Conservation (phyloP, 2,329 filamentous ascomycete genomes). For the Tolypocladium nubicola region DNA sequence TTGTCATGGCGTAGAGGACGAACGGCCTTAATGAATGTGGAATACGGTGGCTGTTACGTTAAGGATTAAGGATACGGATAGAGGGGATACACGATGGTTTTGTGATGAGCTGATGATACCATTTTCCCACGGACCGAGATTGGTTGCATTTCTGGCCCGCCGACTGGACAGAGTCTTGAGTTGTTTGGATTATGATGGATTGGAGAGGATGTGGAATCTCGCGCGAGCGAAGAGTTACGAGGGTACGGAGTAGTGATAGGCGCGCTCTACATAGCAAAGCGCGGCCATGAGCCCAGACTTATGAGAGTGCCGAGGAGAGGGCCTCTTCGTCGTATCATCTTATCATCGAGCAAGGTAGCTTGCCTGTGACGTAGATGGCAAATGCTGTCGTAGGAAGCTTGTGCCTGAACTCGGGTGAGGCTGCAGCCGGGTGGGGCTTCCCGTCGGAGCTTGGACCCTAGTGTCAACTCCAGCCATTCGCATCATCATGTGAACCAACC, state of each 20-base stretch:
- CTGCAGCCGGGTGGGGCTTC: not conserved
- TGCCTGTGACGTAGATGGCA: not conserved
- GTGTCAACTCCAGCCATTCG: not conserved
- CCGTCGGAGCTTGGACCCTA: not conserved
- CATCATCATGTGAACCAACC: not conserved
- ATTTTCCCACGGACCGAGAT: not conserved
- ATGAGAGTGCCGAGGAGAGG: not conserved
- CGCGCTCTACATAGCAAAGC: not conserved
- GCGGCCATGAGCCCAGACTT: not conserved
- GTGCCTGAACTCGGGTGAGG: not conserved
- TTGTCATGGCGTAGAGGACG: not conserved
- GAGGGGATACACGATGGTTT: not conserved
- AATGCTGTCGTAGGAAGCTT: not conserved
- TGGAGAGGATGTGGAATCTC: not conserved
- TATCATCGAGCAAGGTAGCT: not conserved
- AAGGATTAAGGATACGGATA: not conserved
- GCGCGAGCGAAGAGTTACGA: not conserved
- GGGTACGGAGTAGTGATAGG: not conserved
- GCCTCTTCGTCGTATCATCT: not conserved
- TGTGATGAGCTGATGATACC: not conserved
- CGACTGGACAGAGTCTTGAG: not conserved
- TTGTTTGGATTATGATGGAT: not conserved
- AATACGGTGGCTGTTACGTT: not conserved
- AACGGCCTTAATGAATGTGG: not conserved
- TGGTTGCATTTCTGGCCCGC: not conserved